Conservation (phyloP, 2,329 filamentous ascomycete species). For the Arthroderma uncinatum region DNA sequence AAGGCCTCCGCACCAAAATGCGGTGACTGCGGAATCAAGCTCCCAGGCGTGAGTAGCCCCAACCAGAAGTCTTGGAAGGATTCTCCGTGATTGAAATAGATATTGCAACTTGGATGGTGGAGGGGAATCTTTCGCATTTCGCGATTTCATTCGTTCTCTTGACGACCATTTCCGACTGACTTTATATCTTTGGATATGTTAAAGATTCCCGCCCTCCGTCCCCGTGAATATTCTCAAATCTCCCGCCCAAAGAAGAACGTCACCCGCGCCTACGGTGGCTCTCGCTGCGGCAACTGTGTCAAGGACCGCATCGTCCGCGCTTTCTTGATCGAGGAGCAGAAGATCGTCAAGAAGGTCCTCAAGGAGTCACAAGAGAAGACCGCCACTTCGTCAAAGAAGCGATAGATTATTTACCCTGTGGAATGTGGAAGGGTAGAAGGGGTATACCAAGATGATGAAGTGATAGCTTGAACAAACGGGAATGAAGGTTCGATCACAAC, state of each 20-base stretch:
- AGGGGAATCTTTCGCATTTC: background rate
- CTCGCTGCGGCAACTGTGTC: slow-evolving; percentile 96
- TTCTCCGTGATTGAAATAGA: background rate
- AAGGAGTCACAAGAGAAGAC: slow-evolving; percentile 82
- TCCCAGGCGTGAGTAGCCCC: slow-evolving; percentile 76
- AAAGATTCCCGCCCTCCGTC: slow-evolving; percentile 89
- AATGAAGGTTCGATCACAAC: slow-evolving; percentile 2
- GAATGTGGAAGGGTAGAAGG: background rate
- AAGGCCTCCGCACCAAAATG: slow-evolving; percentile 96
- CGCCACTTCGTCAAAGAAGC: slow-evolving; percentile 28
- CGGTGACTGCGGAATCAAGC: slow-evolving; percentile 96
- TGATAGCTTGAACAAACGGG: background rate
- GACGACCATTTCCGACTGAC: background rate
- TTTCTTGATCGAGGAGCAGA: slow-evolving; percentile 99
- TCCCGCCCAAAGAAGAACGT: slow-evolving; percentile 99
- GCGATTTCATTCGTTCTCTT: background rate
- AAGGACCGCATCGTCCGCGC: slow-evolving; percentile 95
- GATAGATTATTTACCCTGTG: slow-evolving; percentile 25
- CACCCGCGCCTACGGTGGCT: slow-evolving; percentile 95
- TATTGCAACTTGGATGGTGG: background rate
- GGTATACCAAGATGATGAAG: slow-evolving; percentile 1
- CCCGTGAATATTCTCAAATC: slow-evolving; percentile 93
- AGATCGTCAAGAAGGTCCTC: slow-evolving; percentile 99
- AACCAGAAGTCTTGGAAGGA: slow-evolving; percentile 3
- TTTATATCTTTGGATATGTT: background rate